Percentiles rank a stretch among this genome's conserved stretches.
Evolutionary conservation across 208 protist species (phyloP).

Genomic region (Trypanosoma cruzi): DNA sequence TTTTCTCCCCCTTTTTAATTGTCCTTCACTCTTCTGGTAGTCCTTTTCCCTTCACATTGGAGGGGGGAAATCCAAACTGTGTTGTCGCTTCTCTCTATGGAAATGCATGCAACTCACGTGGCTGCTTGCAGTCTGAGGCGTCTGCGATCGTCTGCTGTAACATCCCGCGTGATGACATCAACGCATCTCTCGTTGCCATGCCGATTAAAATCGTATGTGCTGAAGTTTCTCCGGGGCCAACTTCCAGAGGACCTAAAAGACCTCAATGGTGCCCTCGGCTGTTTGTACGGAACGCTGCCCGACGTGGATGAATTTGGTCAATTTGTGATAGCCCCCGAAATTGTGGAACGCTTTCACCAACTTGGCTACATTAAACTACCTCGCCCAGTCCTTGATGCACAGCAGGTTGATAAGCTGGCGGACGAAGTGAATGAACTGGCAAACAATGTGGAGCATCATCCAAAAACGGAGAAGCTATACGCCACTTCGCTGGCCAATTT

Average conservation of each 20-base stretch:
- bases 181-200: not conserved
- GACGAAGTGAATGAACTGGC: conserved; percentile 84
- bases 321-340: conserved; percentile 70
- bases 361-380: conserved; percentile 83
- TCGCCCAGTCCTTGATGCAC: conserved; percentile 49
- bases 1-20: conserved; percentile 8
- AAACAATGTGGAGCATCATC: conserved; percentile 86
- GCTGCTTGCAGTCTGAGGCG: not conserved
- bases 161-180: not conserved
- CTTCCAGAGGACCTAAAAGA: conserved; percentile 85
- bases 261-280: conserved; percentile 77
- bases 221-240: conserved; percentile 79
- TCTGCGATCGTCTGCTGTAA: not conserved
- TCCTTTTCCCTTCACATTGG: too few species aligned
- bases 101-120: not conserved
- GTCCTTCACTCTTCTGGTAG: not conserved
- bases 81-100: not conserved
- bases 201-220: conserved; percentile 73
- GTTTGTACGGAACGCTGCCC: conserved; percentile 79
- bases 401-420: conserved; percentile 78
- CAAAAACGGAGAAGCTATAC: conserved; percentile 79
- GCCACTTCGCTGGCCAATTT: conserved; percentile 78
- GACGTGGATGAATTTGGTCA: conserved; percentile 86
- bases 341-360: conserved; percentile 73
- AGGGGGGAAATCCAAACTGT: not conserved